A percentile compares a stretch with the other conserved stretches of the same genome.
Conservation (phyloP, 768 basidiomycete species). For the Tulasnella sp. region DNA sequence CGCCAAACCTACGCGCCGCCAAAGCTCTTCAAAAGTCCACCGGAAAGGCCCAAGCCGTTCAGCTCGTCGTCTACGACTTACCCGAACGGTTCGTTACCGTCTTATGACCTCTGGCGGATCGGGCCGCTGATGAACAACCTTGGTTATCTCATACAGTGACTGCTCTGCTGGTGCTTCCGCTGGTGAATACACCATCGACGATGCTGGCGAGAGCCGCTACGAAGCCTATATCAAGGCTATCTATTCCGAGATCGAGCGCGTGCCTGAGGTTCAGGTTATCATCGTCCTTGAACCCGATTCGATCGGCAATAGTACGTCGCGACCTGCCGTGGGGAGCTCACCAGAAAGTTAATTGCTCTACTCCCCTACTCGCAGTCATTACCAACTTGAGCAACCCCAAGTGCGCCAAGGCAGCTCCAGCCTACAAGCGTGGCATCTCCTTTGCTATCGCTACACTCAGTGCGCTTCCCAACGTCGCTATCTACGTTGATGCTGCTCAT, state of each 20-base stretch:
- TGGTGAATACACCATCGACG: slow-evolving; percentile 43
- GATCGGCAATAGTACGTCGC: slow-evolving; percentile 43
- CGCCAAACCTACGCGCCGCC: slow-evolving; percentile 14
- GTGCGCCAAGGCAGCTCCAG: slow-evolving; percentile 44
- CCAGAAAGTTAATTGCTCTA: slow-evolving; percentile 33
- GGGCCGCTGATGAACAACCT: not conserved
- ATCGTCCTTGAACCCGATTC: slow-evolving; percentile 46
- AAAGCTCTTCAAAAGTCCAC: not conserved
- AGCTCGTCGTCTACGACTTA: slow-evolving; percentile 56
- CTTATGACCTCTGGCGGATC: not conserved
- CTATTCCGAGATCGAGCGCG: slow-evolving; percentile 39
- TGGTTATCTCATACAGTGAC: slow-evolving; percentile 33
- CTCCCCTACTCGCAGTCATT: not conserved
- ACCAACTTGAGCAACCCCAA: slow-evolving; percentile 36
- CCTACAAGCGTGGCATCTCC: slow-evolving; percentile 35
- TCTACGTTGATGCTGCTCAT: slow-evolving; percentile 46
- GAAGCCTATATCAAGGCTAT: slow-evolving; percentile 37
- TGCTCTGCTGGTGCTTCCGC: slow-evolving; percentile 45
- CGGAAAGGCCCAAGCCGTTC: slow-evolving; percentile 41
- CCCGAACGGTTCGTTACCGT: slow-evolving; percentile 41
- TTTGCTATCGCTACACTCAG: slow-evolving; percentile 43
- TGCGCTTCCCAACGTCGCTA: slow-evolving; percentile 42
- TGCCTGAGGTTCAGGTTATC: slow-evolving; percentile 42
- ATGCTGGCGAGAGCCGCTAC: slow-evolving; percentile 45
- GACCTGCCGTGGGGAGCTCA: not conserved